Base-by-base conservation (phyloP, 139 green algal species). In the Chlorokybus atmophyticus region DNA sequence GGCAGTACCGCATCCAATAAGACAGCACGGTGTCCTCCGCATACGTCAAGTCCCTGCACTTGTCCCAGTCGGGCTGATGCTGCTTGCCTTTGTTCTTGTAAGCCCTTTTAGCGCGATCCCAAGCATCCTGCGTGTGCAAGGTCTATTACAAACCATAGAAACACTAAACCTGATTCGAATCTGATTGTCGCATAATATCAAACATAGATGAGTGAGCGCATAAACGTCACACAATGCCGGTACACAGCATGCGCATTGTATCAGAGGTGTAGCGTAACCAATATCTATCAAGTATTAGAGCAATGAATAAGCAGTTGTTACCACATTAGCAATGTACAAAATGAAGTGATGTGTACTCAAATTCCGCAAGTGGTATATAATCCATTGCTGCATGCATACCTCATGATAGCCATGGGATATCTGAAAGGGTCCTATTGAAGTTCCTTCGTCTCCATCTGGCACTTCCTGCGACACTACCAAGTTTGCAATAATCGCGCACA, bases 1-100 rank as follows among this genome's bases (percentile, higher is more conserved):
- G 57, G 57, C 57, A 64, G 44, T 64, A 64, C 21, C 26, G 32
- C 17, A 56, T 25, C 57, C 57, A 64, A 23, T 64, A 64, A 5
- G 6, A 17, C 29, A 64, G 17, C 29, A 64, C 57, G 10, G 57
- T 64, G 28, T 55, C n/a, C 44, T 64, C 57, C 7, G 57, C 57
- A 30, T 64, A 40, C 42, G 23, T 25, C 14, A 64, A 23, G 26
- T 64, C 19, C 41, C 57, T 55, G 42, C 29, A 48, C 35, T 14
- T 44, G 35, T 44, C 35, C 35, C 35, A 44, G n/a, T n/a, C n/a
- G n/a, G n/a, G n/a, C n/a, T 14, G 35, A 44, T 14, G 10, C 35
- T 14, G 35, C 35, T 10, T 44, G 35, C 35, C n/a, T n/a, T n/a
- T n/a, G n/a, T 44, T 44, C 10, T 10, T 21, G 35, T 14, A 21